phyloP scores from a whole-genome alignment of 2,329 filamentous ascomycete species.

The Cryphonectria nitschkei region DNA sequence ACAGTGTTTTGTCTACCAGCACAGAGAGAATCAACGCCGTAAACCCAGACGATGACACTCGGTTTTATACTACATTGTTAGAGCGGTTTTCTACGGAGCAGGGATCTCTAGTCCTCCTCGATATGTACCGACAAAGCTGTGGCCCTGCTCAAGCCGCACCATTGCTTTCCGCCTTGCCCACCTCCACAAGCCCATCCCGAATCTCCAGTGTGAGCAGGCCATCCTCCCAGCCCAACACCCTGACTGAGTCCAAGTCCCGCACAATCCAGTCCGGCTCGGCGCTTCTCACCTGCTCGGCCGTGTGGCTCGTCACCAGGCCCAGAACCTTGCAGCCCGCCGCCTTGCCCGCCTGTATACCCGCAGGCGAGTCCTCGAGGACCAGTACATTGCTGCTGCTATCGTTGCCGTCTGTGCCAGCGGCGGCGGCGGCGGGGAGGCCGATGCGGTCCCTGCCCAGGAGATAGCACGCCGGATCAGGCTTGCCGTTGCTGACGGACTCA shows the following conservation, averaged over 20 bases:
- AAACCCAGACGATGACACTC: neutral
- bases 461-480: conserved; percentile 79
- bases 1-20: neutral
- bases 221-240: conserved; percentile 59
- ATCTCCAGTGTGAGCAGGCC: conserved; percentile 72
- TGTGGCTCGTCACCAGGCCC: conserved; percentile 84
- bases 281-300: conserved; percentile 68
- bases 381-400: conserved; percentile 55
- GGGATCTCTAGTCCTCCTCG: neutral
- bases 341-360: conserved; percentile 82
- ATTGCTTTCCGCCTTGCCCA: conserved; percentile 9
- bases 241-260: conserved; percentile 75
- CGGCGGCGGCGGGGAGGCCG: conserved; percentile 48
- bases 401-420: neutral
- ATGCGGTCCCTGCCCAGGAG: conserved; percentile 67
- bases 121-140: neutral
- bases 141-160: conserved; percentile 6
- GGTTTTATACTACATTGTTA: neutral
- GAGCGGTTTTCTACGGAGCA: neutral
- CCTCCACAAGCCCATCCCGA: conserved; percentile 56
- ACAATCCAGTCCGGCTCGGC: conserved; percentile 91
- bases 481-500: conserved; percentile 75
- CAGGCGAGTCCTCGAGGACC: conserved; percentile 88
- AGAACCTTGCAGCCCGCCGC: conserved; percentile 84
- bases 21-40: neutral